Evolutionary conservation across 2,329 filamentous ascomycete genomes (phyloP).

Genomic region (Zymoseptoria crescenta): DNA sequence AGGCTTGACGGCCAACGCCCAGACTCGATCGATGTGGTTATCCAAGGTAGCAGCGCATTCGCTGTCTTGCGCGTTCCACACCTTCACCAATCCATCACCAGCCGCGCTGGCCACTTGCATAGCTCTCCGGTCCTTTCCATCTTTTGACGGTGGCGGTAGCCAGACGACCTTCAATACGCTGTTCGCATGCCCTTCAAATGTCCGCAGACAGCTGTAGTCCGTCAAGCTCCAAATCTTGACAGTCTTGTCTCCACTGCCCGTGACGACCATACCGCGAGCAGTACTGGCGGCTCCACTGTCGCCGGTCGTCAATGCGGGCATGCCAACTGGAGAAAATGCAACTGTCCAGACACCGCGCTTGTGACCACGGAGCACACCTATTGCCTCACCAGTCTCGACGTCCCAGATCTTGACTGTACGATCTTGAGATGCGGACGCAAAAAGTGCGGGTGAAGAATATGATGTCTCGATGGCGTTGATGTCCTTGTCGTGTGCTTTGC

Average conservation of each 20-base stretch:
- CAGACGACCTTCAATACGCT: conserved; percentile 90
- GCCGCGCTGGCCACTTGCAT: conserved; percentile 77
- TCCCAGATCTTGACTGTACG: conserved; percentile 97
- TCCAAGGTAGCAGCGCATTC: conserved; percentile 86
- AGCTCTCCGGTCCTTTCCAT: conserved; percentile 46
- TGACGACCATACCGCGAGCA: conserved; percentile 74
- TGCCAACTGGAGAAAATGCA: conserved; percentile 73
- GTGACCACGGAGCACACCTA: conserved; percentile 86
- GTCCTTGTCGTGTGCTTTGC: conserved; percentile 96
- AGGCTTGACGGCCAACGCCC: conserved; percentile 73
- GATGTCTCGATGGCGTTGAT: conserved; percentile 85
- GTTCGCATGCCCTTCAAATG: conserved; percentile 93
- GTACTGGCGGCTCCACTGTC: conserved; percentile 54
- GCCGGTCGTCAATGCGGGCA: conserved; percentile 64
- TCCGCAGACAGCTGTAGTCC: conserved; percentile 86
- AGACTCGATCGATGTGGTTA: conserved; percentile 93
- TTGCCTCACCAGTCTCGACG: conserved; percentile 75
- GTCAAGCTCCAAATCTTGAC: conserved; percentile 89
- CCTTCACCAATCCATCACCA: conserved; percentile 89
- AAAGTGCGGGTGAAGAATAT: conserved; percentile 62
- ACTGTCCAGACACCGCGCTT: conserved; percentile 94
- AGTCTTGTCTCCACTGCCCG: conserved; percentile 91
- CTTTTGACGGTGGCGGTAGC: conserved; percentile 50
- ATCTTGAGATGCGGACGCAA: conserved; percentile 94
- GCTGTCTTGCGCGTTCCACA: conserved; percentile 83